Evolutionary conservation across 2,329 filamentous ascomycete species (phyloP), one percentile per base, ranked within the genome.

Genomic region (Pseudocercospora crystallina): DNA sequence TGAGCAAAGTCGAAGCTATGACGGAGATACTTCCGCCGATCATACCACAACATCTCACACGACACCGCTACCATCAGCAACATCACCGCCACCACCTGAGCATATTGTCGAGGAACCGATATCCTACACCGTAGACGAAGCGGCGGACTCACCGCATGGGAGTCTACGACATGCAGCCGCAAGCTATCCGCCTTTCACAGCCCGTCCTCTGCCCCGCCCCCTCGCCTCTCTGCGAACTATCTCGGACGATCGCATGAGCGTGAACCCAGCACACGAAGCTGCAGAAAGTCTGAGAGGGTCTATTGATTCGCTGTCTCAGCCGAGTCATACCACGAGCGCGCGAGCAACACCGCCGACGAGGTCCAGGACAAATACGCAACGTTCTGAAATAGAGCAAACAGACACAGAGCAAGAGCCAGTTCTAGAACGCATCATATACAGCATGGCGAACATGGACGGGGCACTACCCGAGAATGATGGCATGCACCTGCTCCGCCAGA

Each of bases 391-490:
- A n/a, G 34, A 41, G 11, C 43, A 32, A 13, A 35, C 33, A 11
- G 5, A 14, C 1, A 30, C 13, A 35, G 31, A 49, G 15, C 36
- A 43, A 37, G 36, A 42, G 30, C 15, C 40, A 20, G 43, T 11
- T 12, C 48, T 42, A 8, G 43, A 29, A 29, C 44, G 33, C 10
- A 14, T 35, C 17, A 31, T 32, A 12, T 29, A 36, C 32, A 43
- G 32, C 34, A 42, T 45, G 35, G 47, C 51, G 13, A 56, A 47
- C 20, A 60, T 58, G 58, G 51, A 60, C n/a, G 49, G 55, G 4
- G 39, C 58, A 12, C 39, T 79, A 56, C 76, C 76, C 5, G 75
- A 72, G 49, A 73, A 78, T 59, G 76, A 79, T 62, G 76, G 76
- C 56, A 78, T 79, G 75, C 69, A 69, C 14, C 65, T 69, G 49